Conservation (phyloP, 148 eudicot genomes). For the Polygonum maritimum region DNA sequence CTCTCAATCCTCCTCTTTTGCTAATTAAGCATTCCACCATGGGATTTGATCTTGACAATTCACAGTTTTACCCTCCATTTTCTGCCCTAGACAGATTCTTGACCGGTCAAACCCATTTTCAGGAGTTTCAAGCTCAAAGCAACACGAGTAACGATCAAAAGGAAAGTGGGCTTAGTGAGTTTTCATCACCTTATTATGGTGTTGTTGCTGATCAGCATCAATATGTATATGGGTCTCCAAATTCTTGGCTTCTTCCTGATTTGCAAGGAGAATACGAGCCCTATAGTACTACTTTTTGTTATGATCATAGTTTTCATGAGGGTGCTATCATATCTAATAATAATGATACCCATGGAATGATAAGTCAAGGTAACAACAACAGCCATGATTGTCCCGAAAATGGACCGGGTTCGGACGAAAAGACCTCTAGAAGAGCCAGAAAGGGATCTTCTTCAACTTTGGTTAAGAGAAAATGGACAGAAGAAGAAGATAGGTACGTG, state of each 20-base stretch:
- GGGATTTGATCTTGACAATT: neutral
- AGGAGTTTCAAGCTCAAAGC: neutral
- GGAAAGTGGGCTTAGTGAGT: neutral
- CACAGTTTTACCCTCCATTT: constrained; percentile 2
- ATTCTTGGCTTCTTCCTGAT: neutral
- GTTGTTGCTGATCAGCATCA: neutral
- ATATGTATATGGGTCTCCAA: neutral
- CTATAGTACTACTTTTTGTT: neutral
- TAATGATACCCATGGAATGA: neutral
- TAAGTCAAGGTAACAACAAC: neutral
- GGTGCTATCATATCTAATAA: neutral
- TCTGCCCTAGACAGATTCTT: constrained; percentile 7
- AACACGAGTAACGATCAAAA: neutral
- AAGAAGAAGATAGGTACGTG: constrained; percentile 2
- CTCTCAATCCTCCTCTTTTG: neutral
- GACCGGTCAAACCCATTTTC: neutral
- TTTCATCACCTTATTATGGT: neutral
- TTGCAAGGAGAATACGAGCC: neutral
- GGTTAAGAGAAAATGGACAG: constrained; percentile 3
- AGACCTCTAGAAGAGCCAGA: neutral
- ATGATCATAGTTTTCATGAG: neutral
- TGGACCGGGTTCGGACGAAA: neutral
- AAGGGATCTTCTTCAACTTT: neutral
- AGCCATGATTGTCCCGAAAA: neutral
- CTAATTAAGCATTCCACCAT: neutral